These are phyloP conservation scores for Aspergillus proliferans DNA, from an alignment of 2,329 filamentous ascomycete species.

Conservation along the genomic window DNA sequence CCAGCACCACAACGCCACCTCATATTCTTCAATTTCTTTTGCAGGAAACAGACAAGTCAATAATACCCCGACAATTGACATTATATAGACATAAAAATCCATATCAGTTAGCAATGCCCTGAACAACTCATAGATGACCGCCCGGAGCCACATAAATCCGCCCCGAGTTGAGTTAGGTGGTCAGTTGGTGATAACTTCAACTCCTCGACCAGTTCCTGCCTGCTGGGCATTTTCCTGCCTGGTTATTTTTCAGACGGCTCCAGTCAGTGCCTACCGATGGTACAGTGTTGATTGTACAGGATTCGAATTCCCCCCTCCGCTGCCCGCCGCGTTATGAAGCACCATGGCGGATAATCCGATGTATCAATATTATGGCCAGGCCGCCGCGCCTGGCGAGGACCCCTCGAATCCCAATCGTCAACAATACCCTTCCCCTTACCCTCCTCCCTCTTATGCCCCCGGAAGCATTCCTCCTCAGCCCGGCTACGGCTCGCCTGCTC, in stretches of 20 bases:
- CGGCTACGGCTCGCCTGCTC: conserved; percentile 27
- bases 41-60: background rate
- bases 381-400: conserved; percentile 39
- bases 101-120: background rate
- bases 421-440: conserved; percentile 43
- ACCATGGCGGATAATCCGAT: conserved; percentile 39
- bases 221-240: conserved; percentile 9
- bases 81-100: too few relatives aligned
- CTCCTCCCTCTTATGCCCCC: conserved; percentile 35
- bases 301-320: conserved; percentile 1
- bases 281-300: conserved; percentile 1
- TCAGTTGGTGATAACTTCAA: conserved; percentile 26
- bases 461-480: conserved; percentile 34
- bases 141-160: conserved; percentile 25
- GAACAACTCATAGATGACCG: background rate
- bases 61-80: background rate
- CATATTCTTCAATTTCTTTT: too few relatives aligned
- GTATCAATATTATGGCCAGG: conserved; percentile 36
- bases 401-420: conserved; percentile 47
- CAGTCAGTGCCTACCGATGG: background rate
- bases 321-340: conserved; percentile 21
- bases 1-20: too few relatives aligned
- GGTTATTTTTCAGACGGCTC: background rate
- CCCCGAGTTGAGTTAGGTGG: conserved; percentile 25
- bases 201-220: background rate